phyloP scores from a whole-genome alignment of 352 stramenopile species.

The Saprolegnia diclina region DNA sequence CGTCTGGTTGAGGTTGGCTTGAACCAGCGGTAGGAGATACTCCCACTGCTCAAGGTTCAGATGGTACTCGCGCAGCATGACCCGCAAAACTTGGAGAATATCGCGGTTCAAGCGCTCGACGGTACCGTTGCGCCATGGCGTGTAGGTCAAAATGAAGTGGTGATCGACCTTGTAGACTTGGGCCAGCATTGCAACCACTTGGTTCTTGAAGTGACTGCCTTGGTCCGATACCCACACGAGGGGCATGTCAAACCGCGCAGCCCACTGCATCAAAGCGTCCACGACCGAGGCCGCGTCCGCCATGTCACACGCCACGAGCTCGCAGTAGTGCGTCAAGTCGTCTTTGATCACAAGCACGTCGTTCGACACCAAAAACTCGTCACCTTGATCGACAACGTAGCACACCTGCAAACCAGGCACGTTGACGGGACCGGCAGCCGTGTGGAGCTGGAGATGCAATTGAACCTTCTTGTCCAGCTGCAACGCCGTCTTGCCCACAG shows the following conservation, averaged over 20 bases:
- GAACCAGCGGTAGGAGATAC: conserved; percentile 27
- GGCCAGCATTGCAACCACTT: not conserved
- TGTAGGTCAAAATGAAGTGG: conserved; percentile 33
- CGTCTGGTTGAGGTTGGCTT: conserved; percentile 18
- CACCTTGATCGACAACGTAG: no score
- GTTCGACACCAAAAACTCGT: no score
- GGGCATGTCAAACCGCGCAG: conserved; percentile 28
- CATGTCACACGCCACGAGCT: not conserved
- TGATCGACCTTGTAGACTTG: conserved; percentile 27
- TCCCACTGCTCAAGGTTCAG: conserved; percentile 22
- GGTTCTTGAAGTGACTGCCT: conserved; percentile 38
- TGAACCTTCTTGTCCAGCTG: no score
- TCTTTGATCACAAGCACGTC: conserved; percentile 23
- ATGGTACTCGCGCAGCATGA: conserved; percentile 30
- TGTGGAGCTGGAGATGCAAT: no score
- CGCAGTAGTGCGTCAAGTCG: conserved; percentile 7
- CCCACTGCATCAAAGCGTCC: conserved; percentile 28
- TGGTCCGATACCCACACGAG: conserved; percentile 32
- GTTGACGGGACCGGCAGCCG: no score
- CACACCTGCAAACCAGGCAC: no score
- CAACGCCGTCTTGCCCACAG: no score
- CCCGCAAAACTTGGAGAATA: conserved; percentile 22
- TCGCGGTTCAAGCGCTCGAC: conserved; percentile 36
- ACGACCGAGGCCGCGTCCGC: not conserved
- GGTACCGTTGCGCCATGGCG: conserved; percentile 39